phyloP scores from a whole-genome alignment of 495 filamentous ascomycete genomes.

The Podospora pseudoanserina region DNA sequence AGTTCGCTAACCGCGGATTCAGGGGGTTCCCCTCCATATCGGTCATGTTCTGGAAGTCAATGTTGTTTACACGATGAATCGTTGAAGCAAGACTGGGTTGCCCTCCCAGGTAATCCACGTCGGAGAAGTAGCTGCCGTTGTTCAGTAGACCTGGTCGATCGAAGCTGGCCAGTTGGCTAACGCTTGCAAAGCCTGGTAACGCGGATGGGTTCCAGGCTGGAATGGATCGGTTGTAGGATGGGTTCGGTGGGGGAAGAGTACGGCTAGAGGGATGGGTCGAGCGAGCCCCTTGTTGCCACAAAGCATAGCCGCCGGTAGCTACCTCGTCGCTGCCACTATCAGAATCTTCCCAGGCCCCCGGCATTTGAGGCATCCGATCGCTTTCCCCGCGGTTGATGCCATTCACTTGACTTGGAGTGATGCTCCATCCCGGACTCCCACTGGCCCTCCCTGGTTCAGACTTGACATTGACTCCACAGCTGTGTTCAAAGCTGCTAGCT shows the following conservation, averaged over 20 bases:
- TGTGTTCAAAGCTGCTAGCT: not conserved
- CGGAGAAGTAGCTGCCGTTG: not conserved
- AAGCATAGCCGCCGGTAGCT: slow-evolving; percentile 4
- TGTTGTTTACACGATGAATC: slow-evolving; percentile 24
- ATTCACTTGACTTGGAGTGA: not conserved
- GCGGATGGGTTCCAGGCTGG: not conserved
- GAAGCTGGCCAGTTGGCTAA: not conserved
- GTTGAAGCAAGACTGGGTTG: slow-evolving; percentile 18
- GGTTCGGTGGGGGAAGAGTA: not conserved
- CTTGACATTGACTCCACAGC: not conserved
- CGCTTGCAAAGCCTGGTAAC: not conserved
- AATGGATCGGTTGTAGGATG: not conserved
- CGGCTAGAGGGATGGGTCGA: not conserved
- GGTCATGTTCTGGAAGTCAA: slow-evolving; percentile 24
- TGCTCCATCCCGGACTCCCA: not conserved
- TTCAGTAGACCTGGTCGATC: slow-evolving; percentile 4
- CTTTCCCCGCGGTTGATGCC: not conserved
- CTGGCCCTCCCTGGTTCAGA: not conserved
- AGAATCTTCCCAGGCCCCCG: slow-evolving; percentile 15
- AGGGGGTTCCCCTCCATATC: slow-evolving; percentile 30
- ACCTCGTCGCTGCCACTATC: slow-evolving; percentile 13
- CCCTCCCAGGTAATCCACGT: not conserved
- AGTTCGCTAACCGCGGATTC: slow-evolving; percentile 24
- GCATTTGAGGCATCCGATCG: slow-evolving; percentile 2
- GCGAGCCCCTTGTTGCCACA: not conserved